Evolutionary conservation across 2,329 filamentous ascomycete genomes (phyloP), one percentile per base, ranked within the genome.

Genomic region (Claviceps arundinis): DNA sequence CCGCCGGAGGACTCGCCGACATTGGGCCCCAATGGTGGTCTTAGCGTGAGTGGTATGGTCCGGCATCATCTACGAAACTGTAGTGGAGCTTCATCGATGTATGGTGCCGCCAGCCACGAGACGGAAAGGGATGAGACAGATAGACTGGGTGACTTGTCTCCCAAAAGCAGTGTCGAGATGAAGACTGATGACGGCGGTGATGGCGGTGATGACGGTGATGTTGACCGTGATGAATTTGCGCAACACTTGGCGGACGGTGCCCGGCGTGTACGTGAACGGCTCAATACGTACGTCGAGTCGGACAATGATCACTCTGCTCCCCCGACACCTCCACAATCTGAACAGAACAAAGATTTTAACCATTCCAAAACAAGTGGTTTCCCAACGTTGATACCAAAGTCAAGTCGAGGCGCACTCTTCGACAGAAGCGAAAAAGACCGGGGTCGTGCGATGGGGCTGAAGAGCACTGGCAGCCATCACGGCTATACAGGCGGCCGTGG

Each of bases 21-120:
- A 0, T 70, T 95, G 5, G 85, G 85, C 2, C 84, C 86, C 0
- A 73, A 73, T 16, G 51, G 63, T 11, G 89, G 87, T 1, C 73
- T 96, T 16, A 93, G 84, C 60, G 86, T 96, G 16, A 91, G 84
- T 60, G 86, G 85, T 2, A 78, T 95, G 73, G 83, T 95, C 46
- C 81, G 85, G 37, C 84, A 90, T 56, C 93, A 97, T 71, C 71
- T 97, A 42, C 82, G 93, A 49, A 81, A 81, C 37, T 81, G 84
- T 56, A 97, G 91, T 68, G 84, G 84, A 54, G 77, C 81, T 14
- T 97, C 91, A 1, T 94, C 89, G 0, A 75, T 93, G 26, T 89
- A 88, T 58, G 80, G 78, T 26, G 52, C 69, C 68, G 24, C 71
- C 71, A 56, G 69, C 56, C 38, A 62, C 57, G 47, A 68, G 56